Base-by-base conservation (phyloP, 768 basidiomycete species). In the Rubroboletus satanas region DNA sequence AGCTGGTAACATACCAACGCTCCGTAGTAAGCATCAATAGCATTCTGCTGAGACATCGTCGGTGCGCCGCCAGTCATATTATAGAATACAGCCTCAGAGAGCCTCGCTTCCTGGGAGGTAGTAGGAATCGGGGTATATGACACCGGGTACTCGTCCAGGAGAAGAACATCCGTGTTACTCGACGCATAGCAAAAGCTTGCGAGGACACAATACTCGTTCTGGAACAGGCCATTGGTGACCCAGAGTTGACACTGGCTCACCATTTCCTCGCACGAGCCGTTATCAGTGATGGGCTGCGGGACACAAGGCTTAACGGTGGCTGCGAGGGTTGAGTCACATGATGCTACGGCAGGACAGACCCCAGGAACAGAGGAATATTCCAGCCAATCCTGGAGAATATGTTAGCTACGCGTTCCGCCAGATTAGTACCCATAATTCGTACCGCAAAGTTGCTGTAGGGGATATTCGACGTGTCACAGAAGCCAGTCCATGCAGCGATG, bases 401-500 rank as follows among this genome's bases (percentile, higher is more conserved):
- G 33, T 45, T 7, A 56, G 29, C 1, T 9, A 37, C 2, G 23
- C 4, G 7, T 2, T 4, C 37, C 9, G 12, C 32, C 6, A 45
- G 4, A n/a, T 29, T 12, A 33, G 5, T 11, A 6, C 7, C 23
- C 21, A 21, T 1, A 7, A 39, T 15, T 42, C 58, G 10, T 39
- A 65, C 62, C 39, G 59, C 52, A 48, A 66, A 54, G 31, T 67
- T 64, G 10, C 41, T 23, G 35, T 59, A 67, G 23, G 64, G 65
- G 14, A 66, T 67, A 9, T 61, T 56, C 42, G 31, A 9, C 17
- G 62, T 67, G 10, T 55, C 62, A 33, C 65, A 65, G 31, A 45
- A 64, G 21, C 56, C 62, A n/a, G 62, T 38, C 62, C 65, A 67
- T 29, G 65, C 64, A 18, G 54, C 65, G 45, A 67, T 56, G 36